Percentiles rank a stretch among this genome's conserved stretches.
phyloP scores from a whole-genome alignment of 2,329 filamentous ascomycete species.

The Arthroderma sp. region DNA sequence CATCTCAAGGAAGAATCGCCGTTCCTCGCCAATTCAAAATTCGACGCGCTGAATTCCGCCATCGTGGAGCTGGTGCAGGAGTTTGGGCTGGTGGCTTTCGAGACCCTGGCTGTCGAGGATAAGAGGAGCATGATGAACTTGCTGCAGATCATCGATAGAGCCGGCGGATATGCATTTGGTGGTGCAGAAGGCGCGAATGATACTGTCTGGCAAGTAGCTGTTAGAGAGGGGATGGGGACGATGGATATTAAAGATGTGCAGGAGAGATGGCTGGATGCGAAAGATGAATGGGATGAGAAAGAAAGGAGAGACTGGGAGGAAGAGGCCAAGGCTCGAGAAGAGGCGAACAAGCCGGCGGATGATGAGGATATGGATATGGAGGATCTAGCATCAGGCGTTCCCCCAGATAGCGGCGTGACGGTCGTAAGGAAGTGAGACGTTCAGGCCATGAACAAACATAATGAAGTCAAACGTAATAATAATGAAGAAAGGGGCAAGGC shows the following conservation, averaged over 20 bases:
- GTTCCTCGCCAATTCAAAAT: conserved; percentile 57
- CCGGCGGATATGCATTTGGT: conserved; percentile 86
- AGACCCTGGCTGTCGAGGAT: conserved; percentile 90
- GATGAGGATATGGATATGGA: conserved; percentile 20
- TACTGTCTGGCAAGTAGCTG: conserved; percentile 91
- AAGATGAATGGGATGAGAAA: conserved; percentile 70
- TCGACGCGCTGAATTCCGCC: conserved; percentile 69
- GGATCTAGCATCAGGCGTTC: conserved; percentile 27
- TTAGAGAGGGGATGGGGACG: conserved; percentile 55
- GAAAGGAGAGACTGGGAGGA: conserved; percentile 65
- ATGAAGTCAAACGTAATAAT: neutral
- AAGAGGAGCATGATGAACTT: conserved; percentile 94
- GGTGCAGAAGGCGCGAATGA: conserved; percentile 85
- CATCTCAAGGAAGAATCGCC: conserved; percentile 68
- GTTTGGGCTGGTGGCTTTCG: conserved; percentile 81
- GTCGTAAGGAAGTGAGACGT: conserved; percentile 48
- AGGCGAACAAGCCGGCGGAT: conserved; percentile 19
- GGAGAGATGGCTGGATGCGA: conserved; percentile 86
- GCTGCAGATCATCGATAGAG: conserved; percentile 76
- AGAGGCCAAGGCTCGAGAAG: conserved; percentile 46
- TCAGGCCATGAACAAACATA: conserved; percentile 31
- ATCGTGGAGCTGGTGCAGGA: conserved; percentile 77
- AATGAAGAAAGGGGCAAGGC: neutral
- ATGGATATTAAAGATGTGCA: conserved; percentile 84
- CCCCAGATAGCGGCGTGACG: conserved; percentile 54